Conservation (phyloP, 1,139 yeast genomes). For the Ogataea hybrid region DNA sequence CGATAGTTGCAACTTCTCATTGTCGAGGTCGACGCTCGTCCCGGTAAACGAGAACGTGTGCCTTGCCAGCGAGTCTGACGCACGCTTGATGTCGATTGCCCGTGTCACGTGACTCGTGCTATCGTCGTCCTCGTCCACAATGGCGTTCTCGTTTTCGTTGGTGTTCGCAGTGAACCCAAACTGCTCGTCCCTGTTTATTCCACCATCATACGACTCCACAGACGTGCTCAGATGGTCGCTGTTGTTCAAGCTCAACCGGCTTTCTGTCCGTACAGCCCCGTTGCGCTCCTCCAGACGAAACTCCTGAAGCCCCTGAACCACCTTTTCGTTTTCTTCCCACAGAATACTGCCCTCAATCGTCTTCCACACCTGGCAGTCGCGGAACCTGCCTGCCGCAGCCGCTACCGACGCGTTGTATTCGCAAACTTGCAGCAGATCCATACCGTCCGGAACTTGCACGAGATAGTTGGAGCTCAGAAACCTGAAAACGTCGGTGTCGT, state of each 20-base stretch:
- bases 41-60: conserved; percentile 31
- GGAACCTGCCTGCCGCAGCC: conserved; percentile 45
- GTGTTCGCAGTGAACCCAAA: not conserved
- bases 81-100: conserved; percentile 13
- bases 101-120: conserved; percentile 5
- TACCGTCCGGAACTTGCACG: conserved; percentile 46
- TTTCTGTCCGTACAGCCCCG: conserved; percentile 18
- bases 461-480: conserved; percentile 44
- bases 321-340: conserved; percentile 37
- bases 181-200: conserved; percentile 8
- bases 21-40: conserved; percentile 31
- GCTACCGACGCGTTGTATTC: conserved; percentile 60
- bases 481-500: conserved; percentile 43
- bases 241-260: conserved; percentile 21
- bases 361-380: conserved; percentile 72
- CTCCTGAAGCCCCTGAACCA: conserved; percentile 5
- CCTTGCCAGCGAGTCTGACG: conserved; percentile 12
- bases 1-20: conserved; percentile 27
- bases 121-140: conserved; percentile 33
- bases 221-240: conserved; percentile 25
- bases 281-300: conserved; percentile 10
- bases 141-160: conserved; percentile 32
- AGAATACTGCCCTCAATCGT: conserved; percentile 56
- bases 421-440: conserved; percentile 52
- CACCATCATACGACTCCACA: conserved; percentile 20